Conservation (phyloP, 495 filamentous ascomycete genomes). For the Penicillium steckii region DNA sequence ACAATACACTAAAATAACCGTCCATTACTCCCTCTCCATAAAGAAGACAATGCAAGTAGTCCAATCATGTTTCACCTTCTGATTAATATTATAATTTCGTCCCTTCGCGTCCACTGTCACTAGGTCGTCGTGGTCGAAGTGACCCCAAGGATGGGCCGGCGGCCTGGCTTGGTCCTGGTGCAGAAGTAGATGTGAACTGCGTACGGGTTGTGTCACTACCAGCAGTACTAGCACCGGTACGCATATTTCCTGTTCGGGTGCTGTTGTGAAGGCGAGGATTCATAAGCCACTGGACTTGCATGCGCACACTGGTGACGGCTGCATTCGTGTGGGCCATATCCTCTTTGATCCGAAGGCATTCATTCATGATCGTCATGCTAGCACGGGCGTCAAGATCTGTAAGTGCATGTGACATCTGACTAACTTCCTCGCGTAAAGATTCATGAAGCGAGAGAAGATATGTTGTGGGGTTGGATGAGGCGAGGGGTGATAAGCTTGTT, state of each 20-base stretch:
- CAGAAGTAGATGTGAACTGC: constrained; percentile 20
- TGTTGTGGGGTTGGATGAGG: constrained; percentile 44
- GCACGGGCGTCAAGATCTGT: constrained; percentile 63
- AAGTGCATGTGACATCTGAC: constrained; percentile 55
- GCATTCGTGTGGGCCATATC: constrained; percentile 67
- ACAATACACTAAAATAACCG: neutral
- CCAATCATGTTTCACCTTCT: neutral
- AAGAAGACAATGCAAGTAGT: constrained; percentile 18
- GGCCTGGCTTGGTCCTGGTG: constrained; percentile 28
- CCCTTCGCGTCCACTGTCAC: constrained; percentile 46
- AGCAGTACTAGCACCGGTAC: constrained; percentile 13
- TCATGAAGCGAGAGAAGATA: constrained; percentile 69
- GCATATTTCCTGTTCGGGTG: constrained; percentile 25
- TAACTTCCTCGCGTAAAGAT: constrained; percentile 63
- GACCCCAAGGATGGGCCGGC: constrained; percentile 24
- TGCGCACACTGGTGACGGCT: constrained; percentile 58
- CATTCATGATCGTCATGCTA: constrained; percentile 68
- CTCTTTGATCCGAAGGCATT: constrained; percentile 64
- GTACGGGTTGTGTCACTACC: constrained; percentile 16
- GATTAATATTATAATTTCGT: constrained; percentile 34
- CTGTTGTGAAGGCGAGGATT: constrained; percentile 55
- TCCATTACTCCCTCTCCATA: constrained; percentile 10
- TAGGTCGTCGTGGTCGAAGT: constrained; percentile 37
- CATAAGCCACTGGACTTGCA: constrained; percentile 71
- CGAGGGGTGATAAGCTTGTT: constrained; percentile 21